phyloP scores from a whole-genome alignment of 768 basidiomycete genomes.

The Calvatia gigantea region DNA sequence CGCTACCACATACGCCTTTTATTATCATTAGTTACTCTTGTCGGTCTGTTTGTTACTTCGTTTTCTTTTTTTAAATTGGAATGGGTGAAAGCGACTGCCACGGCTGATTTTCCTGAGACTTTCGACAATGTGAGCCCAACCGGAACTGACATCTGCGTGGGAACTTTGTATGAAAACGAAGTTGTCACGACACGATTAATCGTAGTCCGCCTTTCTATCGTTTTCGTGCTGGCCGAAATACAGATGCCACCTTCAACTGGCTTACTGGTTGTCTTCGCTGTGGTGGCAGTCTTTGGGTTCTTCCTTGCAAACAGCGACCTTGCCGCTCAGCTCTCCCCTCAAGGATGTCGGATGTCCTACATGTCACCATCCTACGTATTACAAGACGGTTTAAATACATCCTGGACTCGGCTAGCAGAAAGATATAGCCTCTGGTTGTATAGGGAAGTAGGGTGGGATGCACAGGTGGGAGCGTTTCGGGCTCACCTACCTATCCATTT shows the following conservation, averaged over 20 bases:
- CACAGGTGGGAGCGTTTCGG: slow-evolving; percentile 40
- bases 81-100: slow-evolving; percentile 10
- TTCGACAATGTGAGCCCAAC: neutral
- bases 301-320: slow-evolving; percentile 43
- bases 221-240: too few relatives aligned
- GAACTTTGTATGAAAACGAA: too few relatives aligned
- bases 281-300: slow-evolving; percentile 30
- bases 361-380: slow-evolving; percentile 90
- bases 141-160: neutral
- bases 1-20: slow-evolving; percentile 9
- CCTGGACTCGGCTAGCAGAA: slow-evolving; percentile 67
- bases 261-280: slow-evolving; percentile 34
- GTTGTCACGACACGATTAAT: too few relatives aligned
- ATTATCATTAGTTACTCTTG: slow-evolving; percentile 11
- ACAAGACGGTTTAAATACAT: slow-evolving; percentile 60
- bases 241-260: slow-evolving; percentile 18
- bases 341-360: slow-evolving; percentile 95
- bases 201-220: too few relatives aligned
- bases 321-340: slow-evolving; percentile 62
- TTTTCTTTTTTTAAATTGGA: slow-evolving; percentile 8
- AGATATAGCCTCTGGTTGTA: slow-evolving; percentile 91
- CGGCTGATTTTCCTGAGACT: neutral
- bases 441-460: slow-evolving; percentile 84
- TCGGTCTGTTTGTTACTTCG: slow-evolving; percentile 6
- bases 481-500: neutral